Conservation (phyloP, 371 early-diverging fungal species). For the Lichtheimia ornata region DNA sequence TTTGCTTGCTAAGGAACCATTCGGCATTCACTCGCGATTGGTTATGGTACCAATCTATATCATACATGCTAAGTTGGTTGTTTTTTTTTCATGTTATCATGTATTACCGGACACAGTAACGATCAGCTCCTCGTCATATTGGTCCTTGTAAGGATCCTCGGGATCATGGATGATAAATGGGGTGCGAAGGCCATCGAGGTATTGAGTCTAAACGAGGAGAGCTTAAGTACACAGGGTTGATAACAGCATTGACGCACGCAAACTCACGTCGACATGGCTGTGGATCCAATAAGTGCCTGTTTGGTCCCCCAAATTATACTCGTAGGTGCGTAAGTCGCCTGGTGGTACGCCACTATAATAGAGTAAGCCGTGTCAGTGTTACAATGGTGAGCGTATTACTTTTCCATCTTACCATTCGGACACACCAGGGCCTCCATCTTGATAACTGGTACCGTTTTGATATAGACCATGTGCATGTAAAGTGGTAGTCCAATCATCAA, state of each 20-base stretch:
- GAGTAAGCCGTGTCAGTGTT: too few species aligned
- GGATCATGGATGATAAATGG: constrained; percentile 68
- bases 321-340: constrained; percentile 60
- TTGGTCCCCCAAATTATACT: constrained; percentile 54
- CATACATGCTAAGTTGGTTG: background rate
- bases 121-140: constrained; percentile 68
- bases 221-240: too few species aligned
- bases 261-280: constrained; percentile 46
- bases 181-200: constrained; percentile 77
- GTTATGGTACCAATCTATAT: constrained; percentile 64
- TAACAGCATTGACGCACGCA: background rate
- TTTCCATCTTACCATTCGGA: constrained; percentile 56
- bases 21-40: constrained; percentile 39
- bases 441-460: constrained; percentile 59
- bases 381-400: background rate
- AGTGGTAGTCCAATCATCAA: constrained; percentile 49
- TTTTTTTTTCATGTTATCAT: background rate
- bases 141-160: constrained; percentile 42
- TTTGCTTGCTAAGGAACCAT: constrained; percentile 49
- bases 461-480: constrained; percentile 79
- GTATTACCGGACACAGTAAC: constrained; percentile 49
- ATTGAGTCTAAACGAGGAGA: constrained; percentile 45
- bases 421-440: constrained; percentile 66
- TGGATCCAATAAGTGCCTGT: constrained; percentile 81
- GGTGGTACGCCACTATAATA: constrained; percentile 45